These are phyloP conservation scores for Ophiostoma himal-ulmi DNA, from an alignment of 2,329 filamentous ascomycete species.

Conservation along the genomic window DNA sequence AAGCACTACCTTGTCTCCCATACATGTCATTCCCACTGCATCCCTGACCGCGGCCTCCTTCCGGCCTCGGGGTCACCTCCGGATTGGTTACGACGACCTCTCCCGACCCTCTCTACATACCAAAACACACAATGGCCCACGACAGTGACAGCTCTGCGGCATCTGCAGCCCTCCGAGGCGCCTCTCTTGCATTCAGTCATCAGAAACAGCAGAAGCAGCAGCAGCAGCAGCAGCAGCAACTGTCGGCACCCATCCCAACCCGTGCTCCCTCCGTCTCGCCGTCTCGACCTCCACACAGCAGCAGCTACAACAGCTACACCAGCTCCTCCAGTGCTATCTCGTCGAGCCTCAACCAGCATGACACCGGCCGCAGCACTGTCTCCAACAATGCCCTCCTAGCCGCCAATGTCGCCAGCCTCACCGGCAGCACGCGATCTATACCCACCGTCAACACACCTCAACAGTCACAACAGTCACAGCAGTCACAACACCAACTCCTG, in stretches of 20 bases:
- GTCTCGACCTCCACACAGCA: neutral
- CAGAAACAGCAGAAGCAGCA: neutral
- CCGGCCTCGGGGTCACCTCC: neutral
- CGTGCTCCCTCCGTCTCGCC: constrained; percentile 23
- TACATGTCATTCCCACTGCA: constrained; percentile 15
- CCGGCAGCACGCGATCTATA: neutral
- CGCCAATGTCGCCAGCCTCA: constrained; percentile 37
- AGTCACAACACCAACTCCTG: neutral
- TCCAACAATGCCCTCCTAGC: constrained; percentile 37
- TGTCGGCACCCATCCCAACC: constrained; percentile 14
- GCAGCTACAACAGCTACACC: neutral
- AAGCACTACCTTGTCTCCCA: neutral
- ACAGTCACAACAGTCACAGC: neutral
- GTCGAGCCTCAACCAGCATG: neutral
- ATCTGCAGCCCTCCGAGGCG: constrained; percentile 43
- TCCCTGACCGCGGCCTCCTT: constrained; percentile 12
- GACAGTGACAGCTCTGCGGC: constrained; percentile 31
- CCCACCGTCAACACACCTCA: neutral
- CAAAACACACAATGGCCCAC: neutral
- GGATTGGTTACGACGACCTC: neutral
- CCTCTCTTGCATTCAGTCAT: constrained; percentile 50
- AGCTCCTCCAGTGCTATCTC: constrained; percentile 21
- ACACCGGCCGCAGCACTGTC: constrained; percentile 29
- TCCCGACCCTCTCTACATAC: neutral
- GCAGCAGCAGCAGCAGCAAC: neutral